phyloP scores from a whole-genome alignment of 257 asterid genomes.

The Misopates orontium region DNA sequence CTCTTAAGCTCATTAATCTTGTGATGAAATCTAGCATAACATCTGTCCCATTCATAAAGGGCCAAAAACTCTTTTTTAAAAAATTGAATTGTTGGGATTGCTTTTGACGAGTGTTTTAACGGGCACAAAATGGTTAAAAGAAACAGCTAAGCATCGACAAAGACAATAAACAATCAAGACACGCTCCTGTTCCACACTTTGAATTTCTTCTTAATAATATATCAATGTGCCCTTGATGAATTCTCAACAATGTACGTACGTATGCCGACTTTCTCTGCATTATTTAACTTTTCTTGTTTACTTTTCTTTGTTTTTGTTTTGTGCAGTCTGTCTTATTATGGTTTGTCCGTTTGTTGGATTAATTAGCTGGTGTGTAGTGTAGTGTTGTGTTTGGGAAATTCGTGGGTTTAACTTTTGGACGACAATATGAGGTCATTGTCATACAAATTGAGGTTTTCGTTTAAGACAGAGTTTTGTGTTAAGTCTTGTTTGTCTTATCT shows the following conservation, averaged over 20 bases:
- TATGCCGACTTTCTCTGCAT: constrained; percentile 3
- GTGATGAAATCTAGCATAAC: too few species aligned
- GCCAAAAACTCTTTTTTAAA: neutral
- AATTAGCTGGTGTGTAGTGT: constrained; percentile 42
- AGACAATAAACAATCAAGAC: constrained; percentile 36
- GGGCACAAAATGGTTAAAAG: constrained; percentile 47
- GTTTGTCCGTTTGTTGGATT: constrained; percentile 37
- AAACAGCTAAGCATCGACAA: constrained; percentile 53
- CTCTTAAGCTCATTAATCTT: too few species aligned
- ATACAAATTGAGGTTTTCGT: constrained; percentile 24
- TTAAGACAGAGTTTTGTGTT: constrained; percentile 28
- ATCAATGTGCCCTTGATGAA: constrained; percentile 19
- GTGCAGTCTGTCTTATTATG: constrained; percentile 35
- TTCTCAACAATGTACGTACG: constrained; percentile 17
- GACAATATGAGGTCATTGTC: constrained; percentile 51
- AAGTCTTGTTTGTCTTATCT: constrained; percentile 37
- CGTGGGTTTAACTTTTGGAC: constrained; percentile 2
- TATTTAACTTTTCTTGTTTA: constrained; percentile 18
- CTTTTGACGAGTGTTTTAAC: constrained; percentile 19
- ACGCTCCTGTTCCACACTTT: constrained; percentile 30
- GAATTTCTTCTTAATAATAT: constrained; percentile 24
- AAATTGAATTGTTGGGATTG: constrained; percentile 37
- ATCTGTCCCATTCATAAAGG: too few species aligned
- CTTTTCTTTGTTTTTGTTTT: neutral
- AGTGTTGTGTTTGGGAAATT: too few species aligned